Conservation (phyloP, 768 basidiomycete species). For the Lyophyllum semitale region DNA sequence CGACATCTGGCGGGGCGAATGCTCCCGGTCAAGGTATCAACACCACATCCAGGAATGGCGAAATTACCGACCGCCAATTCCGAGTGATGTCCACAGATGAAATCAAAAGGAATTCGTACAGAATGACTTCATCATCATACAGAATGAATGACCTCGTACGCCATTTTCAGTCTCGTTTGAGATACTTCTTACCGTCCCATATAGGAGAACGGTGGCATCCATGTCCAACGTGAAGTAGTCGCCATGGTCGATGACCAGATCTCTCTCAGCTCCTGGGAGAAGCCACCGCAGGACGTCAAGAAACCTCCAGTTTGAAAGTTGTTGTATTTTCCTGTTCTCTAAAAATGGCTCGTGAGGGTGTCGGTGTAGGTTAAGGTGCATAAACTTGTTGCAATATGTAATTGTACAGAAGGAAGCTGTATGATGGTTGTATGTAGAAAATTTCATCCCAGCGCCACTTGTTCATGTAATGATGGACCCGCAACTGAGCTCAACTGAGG, state of each 20-base stretch:
- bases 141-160: conserved; percentile 14
- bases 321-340: background rate
- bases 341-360: background rate
- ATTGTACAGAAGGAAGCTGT: background rate
- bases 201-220: conserved; percentile 14
- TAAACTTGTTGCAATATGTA: background rate
- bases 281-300: conserved; percentile 4
- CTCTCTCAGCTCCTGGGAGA: conserved; percentile 15
- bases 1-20: background rate
- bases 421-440: too few relatives aligned
- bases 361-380: background rate
- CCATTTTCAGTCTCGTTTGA: background rate
- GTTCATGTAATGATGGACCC: too few relatives aligned
- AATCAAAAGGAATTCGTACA: conserved; percentile 11
- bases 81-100: conserved; percentile 9
- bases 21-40: conserved; percentile 10
- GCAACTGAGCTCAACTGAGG: too few relatives aligned
- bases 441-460: too few relatives aligned
- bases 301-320: background rate
- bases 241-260: conserved; percentile 15
- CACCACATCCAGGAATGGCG: conserved; percentile 13
- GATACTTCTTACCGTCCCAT: background rate
- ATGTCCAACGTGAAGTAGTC: conserved; percentile 17
- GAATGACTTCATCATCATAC: too few relatives aligned
- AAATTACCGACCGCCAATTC: conserved; percentile 16